Evolutionary conservation across 129 eudicot species (phyloP), one percentile per base, ranked within the genome.

Genomic region (Arctium minus): DNA sequence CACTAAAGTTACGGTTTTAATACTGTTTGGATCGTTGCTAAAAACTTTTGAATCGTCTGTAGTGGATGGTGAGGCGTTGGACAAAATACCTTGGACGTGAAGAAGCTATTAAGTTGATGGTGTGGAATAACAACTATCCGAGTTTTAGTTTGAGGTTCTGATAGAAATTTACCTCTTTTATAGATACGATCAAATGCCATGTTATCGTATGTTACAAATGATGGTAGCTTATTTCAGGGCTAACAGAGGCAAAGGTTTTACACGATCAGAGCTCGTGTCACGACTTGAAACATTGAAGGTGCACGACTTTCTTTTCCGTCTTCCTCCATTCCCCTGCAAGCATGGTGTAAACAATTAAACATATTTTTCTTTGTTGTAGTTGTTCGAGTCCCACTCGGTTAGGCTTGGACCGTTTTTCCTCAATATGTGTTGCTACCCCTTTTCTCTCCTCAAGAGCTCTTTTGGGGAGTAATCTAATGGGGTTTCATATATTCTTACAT

Each of bases 21-120:
- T 60, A 60, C 9, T n/a, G 68, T 60, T 60, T 60, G 68, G 6
- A 12, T 80, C 22, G 17, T 74, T 42, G 48, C 29, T 83, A 50
- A 75, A 22, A 68, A 17, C 2, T 50, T 50, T 32, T 48, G 10
- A 48, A 30, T 13, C 62, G 68, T 73, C 4, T 74, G 75, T 80
- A 94, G 98, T 94, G 98, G 98, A 94, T 94, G 97, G 98, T 94
- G 83, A 92, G 97, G 82, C 90, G 98, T 30, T 94, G 97, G 98
- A 89, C 87, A 72, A 92, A 89, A 79, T 44, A 88, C 78, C 76
- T 92, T 10, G 98, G 98, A 70, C 90, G 70, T 60, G 96, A 92
- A 80, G 92, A 88, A 80, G 90, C 98, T 88, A 85, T 91, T 74
- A 83, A 87, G 88, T 88, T 94, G 73, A 94, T 94, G 98, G 88